phyloP scores from a whole-genome alignment of 345 rosid genomes.

The Raphanus raphanistrum region DNA sequence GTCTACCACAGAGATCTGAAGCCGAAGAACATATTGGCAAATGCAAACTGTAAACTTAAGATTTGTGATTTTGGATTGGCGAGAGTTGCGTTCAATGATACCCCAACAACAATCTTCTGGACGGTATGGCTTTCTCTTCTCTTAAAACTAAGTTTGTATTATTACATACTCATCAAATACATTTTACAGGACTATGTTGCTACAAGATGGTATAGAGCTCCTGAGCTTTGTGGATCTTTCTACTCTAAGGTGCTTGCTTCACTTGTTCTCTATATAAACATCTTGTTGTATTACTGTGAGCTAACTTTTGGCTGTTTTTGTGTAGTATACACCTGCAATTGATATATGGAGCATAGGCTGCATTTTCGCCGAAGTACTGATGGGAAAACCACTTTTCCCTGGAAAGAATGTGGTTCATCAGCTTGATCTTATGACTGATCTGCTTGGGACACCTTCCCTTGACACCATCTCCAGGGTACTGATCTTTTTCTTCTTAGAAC shows the following conservation, averaged over 20 bases:
- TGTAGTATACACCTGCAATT: slow-evolving; percentile 96
- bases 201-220: neutral
- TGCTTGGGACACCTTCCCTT: slow-evolving; percentile 88
- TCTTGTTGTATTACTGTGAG: neutral
- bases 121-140: slow-evolving; percentile 1
- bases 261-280: slow-evolving; percentile 5
- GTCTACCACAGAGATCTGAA: slow-evolving; percentile 94
- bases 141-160: slow-evolving; percentile 1
- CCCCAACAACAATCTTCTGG: neutral
- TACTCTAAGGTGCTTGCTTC: slow-evolving; percentile 72
- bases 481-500: slow-evolving; percentile 10
- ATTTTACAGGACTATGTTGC: neutral
- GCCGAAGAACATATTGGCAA: slow-evolving; percentile 95
- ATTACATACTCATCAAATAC: neutral
- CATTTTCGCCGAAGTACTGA: slow-evolving; percentile 90
- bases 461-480: slow-evolving; percentile 87
- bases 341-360: slow-evolving; percentile 98
- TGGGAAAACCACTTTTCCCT: slow-evolving; percentile 88
- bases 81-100: neutral
- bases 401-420: slow-evolving; percentile 98
- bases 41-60: slow-evolving; percentile 96
- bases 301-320: slow-evolving; percentile 27
- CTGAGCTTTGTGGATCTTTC: slow-evolving; percentile 97
- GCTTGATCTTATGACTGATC: slow-evolving; percentile 93
- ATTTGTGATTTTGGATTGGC: slow-evolving; percentile 87